phyloP scores from a whole-genome alignment of 2,329 filamentous ascomycete species.

The Monosporascus sp. region DNA sequence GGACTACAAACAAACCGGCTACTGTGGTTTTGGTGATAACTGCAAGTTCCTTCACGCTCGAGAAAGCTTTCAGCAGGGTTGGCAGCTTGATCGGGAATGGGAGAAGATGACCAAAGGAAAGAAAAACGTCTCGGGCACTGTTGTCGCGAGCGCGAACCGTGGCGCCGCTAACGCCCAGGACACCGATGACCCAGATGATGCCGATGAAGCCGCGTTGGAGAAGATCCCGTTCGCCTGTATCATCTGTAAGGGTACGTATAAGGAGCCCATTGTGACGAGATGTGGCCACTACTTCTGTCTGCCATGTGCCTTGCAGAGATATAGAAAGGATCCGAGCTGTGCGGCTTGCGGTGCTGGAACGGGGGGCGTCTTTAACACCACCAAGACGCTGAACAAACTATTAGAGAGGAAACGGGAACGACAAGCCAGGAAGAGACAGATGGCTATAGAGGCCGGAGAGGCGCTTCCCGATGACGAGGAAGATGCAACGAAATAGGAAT shows the following conservation, averaged over 20 bases:
- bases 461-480: conserved; percentile 43
- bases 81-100: conserved; percentile 95
- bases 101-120: conserved; percentile 74
- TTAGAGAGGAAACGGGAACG: conserved; percentile 67
- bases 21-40: conserved; percentile 66
- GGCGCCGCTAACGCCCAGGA: conserved; percentile 25
- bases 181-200: conserved; percentile 43
- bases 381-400: conserved; percentile 76
- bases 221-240: conserved; percentile 88
- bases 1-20: conserved; percentile 80
- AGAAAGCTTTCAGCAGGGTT: conserved; percentile 82
- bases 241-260: conserved; percentile 77
- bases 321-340: conserved; percentile 81
- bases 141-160: conserved; percentile 56
- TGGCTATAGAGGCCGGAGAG: conserved; percentile 46
- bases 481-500: conserved; percentile 15
- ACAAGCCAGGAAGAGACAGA: conserved; percentile 52
- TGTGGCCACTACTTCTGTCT: conserved; percentile 98
- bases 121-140: conserved; percentile 56
- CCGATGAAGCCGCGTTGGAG: conserved; percentile 69
- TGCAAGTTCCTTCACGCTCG: conserved; percentile 79
- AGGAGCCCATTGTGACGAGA: conserved; percentile 75
- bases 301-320: conserved; percentile 78
- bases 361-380: conserved; percentile 83
- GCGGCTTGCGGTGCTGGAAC: conserved; percentile 82